Base-by-base conservation (phyloP, 768 basidiomycete species). In the Tephrocybe sp. region DNA sequence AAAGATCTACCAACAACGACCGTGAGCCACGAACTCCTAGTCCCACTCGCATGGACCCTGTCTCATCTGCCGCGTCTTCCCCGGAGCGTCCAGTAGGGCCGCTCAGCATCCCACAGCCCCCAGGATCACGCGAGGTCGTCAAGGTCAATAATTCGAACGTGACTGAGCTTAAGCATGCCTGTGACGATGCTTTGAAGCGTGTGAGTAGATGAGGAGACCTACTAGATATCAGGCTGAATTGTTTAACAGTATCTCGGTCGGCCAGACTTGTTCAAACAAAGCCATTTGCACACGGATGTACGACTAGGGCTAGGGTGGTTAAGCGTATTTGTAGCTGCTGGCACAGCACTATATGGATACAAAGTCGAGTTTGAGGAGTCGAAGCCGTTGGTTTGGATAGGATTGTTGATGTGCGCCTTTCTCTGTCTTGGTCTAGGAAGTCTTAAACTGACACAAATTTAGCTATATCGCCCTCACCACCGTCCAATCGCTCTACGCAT, bases 131-230 rank as follows among this genome's bases (percentile, higher is more conserved):
- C 41, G 83, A 85, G 46, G 65, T 68, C 6, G 69, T 85, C 60
- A 85, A 81, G 62, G 77, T 85, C 53, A 85, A 85, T 69, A 79
- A 78, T 55, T 72, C 74, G 4, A 84, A 70, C 60, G 49, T 70
- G 33, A 77, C 75, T 14, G 84, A 85, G 56, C 73, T 85, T 57
- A 85, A 85, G 67, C 83, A 84, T 59, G 78, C 84, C 14, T 84
- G 83, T 54, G 95, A 98, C 68, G 95, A 98, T 71, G 86, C 87
- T 39, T 72, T 98, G 51, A 92, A 91, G 69, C 86, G 90, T 62
- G 94, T 96, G 64, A 50, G 74, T 72, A 35, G 20, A 23, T 31
- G 17, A 6, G 16, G 6, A 13, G 39, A n/a, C 9, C 14, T 9
- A 31, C 23, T 30, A 13, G 9, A 34, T 33, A 16, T 12, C 17